Evolutionary conservation across 306 rosid genomes (phyloP).

Genomic region (Adenanthera pavonina): DNA sequence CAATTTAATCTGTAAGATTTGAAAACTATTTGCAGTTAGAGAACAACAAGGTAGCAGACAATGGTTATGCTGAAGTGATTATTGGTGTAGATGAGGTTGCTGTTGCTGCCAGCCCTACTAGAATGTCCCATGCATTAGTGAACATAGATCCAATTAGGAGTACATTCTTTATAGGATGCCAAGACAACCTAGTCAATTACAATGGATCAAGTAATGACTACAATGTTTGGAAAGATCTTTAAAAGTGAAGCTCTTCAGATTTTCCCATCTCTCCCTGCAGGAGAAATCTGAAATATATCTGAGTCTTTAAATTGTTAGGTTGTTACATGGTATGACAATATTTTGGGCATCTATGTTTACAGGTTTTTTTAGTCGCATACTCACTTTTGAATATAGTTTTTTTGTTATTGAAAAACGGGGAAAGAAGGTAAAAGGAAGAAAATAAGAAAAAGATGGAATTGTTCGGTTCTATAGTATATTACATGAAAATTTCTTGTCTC

Average conservation of each 20-base stretch:
- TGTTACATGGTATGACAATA: conserved; percentile 22
- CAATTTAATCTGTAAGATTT: conserved; percentile 4
- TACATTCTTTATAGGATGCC: conserved; percentile 82
- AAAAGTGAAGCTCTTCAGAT: conserved; percentile 27
- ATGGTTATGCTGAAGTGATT: conserved; percentile 75
- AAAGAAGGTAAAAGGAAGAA: conserved; percentile 2
- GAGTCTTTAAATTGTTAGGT: conserved; percentile 23
- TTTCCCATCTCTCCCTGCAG: conserved; percentile 13
- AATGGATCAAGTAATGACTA: conserved; percentile 77
- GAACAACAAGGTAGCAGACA: conserved; percentile 56
- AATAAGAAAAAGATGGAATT: conserved; percentile 13
- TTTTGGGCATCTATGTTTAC: conserved; percentile 38
- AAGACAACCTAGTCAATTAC: conserved; percentile 63
- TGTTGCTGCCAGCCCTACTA: conserved; percentile 75
- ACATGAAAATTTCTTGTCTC: conserved; percentile 22
- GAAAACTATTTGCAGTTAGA: conserved; percentile 67
- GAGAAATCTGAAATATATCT: conserved; percentile 30
- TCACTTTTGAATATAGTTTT: conserved; percentile 21
- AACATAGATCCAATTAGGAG: conserved; percentile 74
- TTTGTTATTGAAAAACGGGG: conserved; percentile 8
- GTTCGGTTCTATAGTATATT: conserved; percentile 29
- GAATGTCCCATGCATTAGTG: conserved; percentile 84
- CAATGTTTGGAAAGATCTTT: conserved; percentile 88
- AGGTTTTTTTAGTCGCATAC: conserved; percentile 25
- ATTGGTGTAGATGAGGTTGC: conserved; percentile 75